Base-by-base conservation (phyloP, 2,329 filamentous ascomycete genomes). In the Simplicillium aogashimaense region DNA sequence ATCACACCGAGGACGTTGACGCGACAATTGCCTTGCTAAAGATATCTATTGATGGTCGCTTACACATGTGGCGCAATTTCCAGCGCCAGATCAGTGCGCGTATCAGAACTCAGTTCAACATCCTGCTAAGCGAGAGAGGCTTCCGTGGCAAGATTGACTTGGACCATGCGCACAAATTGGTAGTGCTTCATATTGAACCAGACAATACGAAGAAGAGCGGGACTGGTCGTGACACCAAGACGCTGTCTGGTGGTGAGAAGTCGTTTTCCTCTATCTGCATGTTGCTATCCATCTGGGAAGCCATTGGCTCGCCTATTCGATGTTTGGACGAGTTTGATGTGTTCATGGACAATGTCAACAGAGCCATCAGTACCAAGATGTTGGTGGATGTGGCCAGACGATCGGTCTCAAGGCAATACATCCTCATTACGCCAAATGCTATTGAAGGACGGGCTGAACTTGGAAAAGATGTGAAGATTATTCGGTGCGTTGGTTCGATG, bases 321-420 rank as follows among this genome's bases (percentile, higher is more conserved):
- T 98, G 92, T 55, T 70, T 98, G 40, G 92, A 98, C 61, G 92
- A 98, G 62, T 98, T 97, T 56, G 92, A 98, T 58, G 92, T 98
- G 28, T 98, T 95, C 69, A 98, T 98, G 92, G 92, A 98, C 62
- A 87, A 83, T 50, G 86, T 97, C 43, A 98, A 98, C 61, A 80
- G 92, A 45, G 86, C 85, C 41, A 85, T 94, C 50, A 94, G 86
- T 56, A 95, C 94, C 52, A 84, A 85, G 47, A 87, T 98, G 83
- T 84, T 98, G 60, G 83, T 95, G 50, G 74, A 79, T 43, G 86
- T 87, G 14, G 92, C 92, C 30, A 77, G 92, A 52, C 77, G 84
- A 25, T 86, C 86, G 2, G 81, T 92, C n/a, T 87, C 88, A 18
- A 77, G 87, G 45, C 92, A 98, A 58, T 98, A 94, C 54, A 89